Evolutionary conservation across 192 early-diverging fungal genomes (phyloP).

Genomic region (Coemansia sp.): DNA sequence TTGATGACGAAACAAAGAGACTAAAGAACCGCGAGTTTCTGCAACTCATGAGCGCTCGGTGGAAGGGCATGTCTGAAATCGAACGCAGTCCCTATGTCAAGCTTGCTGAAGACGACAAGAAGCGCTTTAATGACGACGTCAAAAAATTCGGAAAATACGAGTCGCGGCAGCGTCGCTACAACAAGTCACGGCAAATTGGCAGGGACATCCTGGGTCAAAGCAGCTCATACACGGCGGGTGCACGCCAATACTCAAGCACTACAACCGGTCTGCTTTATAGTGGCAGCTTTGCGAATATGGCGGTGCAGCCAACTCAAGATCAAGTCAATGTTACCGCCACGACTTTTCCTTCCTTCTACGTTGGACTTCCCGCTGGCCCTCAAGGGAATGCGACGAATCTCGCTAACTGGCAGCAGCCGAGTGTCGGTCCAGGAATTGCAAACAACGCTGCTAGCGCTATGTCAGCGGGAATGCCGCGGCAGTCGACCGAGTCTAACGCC

Average conservation of each 20-base stretch:
- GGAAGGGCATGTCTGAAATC: constrained; percentile 46
- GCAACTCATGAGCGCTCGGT: constrained; percentile 53
- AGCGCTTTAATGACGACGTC: constrained; percentile 49
- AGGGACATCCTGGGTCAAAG: neutral
- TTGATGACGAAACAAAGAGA: constrained; percentile 38
- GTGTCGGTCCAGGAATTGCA: neutral
- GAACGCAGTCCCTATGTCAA: constrained; percentile 42
- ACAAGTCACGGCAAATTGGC: constrained; percentile 14
- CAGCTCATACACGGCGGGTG: neutral
- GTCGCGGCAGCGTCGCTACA: constrained; percentile 51
- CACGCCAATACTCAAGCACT: neutral
- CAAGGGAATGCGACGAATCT: neutral
- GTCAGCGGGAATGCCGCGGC: constrained; percentile 6
- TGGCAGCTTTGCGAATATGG: neutral
- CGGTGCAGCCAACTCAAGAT: neutral
- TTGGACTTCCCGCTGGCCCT: neutral
- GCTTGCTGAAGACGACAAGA: constrained; percentile 50
- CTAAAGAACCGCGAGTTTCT: constrained; percentile 58
- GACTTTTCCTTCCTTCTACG: constrained; percentile 8
- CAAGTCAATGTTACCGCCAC: neutral
- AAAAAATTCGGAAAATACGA: constrained; percentile 53
- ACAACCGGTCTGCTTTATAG: neutral
- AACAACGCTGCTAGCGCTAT: neutral
- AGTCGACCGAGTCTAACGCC: neutral
- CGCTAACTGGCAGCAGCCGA: constrained; percentile 5